These are phyloP conservation scores for Skeletonema menzelii DNA, from an alignment of 108 stramenopile species.

Conservation along the genomic window DNA sequence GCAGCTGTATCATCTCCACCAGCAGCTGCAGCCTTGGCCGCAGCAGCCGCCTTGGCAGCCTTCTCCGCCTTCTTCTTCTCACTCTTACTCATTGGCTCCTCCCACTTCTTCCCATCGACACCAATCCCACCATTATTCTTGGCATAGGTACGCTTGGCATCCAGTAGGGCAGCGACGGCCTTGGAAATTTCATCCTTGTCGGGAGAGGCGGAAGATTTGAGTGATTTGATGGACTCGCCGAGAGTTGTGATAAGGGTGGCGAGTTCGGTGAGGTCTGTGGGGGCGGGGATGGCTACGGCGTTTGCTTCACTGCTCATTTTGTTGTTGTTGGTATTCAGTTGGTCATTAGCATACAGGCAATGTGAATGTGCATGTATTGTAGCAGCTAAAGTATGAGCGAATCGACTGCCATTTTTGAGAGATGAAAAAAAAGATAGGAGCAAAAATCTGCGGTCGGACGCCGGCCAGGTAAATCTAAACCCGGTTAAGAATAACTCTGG, in stretches of 20 bases:
- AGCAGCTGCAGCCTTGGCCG: slow-evolving; percentile 14
- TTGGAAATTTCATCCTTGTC: slow-evolving; percentile 61
- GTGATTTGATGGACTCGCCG: slow-evolving; percentile 52
- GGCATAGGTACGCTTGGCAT: slow-evolving; percentile 65
- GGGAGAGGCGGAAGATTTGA: slow-evolving; percentile 54
- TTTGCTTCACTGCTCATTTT: slow-evolving; percentile 39
- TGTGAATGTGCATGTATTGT: too few relatives aligned
- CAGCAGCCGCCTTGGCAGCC: slow-evolving; percentile 39
- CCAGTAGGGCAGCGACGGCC: slow-evolving; percentile 53
- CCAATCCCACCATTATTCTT: slow-evolving; percentile 77
- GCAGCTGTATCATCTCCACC: slow-evolving; percentile 24
- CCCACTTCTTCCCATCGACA: slow-evolving; percentile 75
- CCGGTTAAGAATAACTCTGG: too few relatives aligned
- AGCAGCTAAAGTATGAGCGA: too few relatives aligned
- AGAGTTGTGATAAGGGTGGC: slow-evolving; percentile 50
- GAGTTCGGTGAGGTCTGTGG: slow-evolving; percentile 46
- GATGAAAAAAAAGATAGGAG: too few relatives aligned
- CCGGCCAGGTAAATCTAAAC: neutral
- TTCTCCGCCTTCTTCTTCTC: slow-evolving; percentile 77
- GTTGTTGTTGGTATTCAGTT: neutral
- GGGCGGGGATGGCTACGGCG: slow-evolving; percentile 39
- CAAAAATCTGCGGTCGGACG: neutral
- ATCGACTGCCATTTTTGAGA: too few relatives aligned
- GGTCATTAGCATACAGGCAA: too few relatives aligned
- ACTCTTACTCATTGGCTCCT: slow-evolving; percentile 63